phyloP scores from a whole-genome alignment of 495 filamentous ascomycete species.

The Penicillium dipodomyicola region DNA sequence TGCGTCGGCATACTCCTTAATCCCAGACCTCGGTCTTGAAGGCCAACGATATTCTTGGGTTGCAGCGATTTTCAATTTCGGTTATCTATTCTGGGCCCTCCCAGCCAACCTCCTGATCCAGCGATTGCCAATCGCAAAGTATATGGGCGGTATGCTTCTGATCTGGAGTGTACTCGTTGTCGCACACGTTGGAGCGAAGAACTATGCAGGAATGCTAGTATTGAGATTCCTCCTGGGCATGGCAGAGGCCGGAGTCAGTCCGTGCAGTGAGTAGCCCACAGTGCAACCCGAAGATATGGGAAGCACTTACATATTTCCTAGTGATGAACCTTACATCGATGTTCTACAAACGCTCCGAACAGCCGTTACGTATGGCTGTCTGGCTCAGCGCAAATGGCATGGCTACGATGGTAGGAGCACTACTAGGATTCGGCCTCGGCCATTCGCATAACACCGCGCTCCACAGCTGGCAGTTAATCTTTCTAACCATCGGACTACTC shows the following conservation, averaged over 20 bases:
- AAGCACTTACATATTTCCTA: constrained; percentile 9
- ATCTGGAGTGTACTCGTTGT: constrained; percentile 57
- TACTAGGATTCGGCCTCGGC: constrained; percentile 54
- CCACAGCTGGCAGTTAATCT: constrained; percentile 55
- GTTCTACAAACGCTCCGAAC: constrained; percentile 68
- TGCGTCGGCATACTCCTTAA: constrained; percentile 40
- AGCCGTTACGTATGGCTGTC: constrained; percentile 58
- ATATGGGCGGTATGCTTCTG: constrained; percentile 58
- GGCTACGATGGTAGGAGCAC: constrained; percentile 52
- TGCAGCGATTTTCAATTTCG: constrained; percentile 50
- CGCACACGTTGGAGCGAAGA: constrained; percentile 54
- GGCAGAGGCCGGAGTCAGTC: constrained; percentile 62
- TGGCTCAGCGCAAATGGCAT: constrained; percentile 64
- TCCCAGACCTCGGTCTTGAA: constrained; percentile 42
- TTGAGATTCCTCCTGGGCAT: constrained; percentile 63
- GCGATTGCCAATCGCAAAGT: constrained; percentile 55
- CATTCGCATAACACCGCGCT: constrained; percentile 42
- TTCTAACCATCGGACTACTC: constrained; percentile 52
- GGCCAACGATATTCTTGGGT: constrained; percentile 58
- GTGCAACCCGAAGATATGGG: neutral
- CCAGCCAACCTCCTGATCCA: constrained; percentile 55
- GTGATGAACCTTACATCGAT: constrained; percentile 59
- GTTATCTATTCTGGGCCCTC: constrained; percentile 51
- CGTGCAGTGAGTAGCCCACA: constrained; percentile 29
- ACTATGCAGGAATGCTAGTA: constrained; percentile 55